Evolutionary conservation across 257 asterid genomes (phyloP).

Genomic region (Forsythia suspensa): DNA sequence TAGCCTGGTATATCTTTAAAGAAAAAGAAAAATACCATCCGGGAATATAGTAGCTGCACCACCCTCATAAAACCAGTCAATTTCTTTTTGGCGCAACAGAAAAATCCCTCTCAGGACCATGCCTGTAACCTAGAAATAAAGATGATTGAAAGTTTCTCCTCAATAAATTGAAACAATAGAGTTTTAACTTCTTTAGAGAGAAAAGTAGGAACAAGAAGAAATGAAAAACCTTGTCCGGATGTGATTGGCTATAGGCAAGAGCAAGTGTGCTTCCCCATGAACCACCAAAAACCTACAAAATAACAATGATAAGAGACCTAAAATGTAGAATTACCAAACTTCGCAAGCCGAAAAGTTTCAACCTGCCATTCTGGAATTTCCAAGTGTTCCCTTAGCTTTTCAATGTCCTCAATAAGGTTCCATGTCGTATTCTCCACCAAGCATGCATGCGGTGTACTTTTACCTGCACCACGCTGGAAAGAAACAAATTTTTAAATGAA

Average conservation of each 20-base stretch:
- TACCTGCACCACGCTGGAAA: conserved; percentile 87
- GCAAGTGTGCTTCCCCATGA: conserved; percentile 99
- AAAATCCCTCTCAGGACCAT: conserved; percentile 89
- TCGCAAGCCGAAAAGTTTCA: conserved; percentile 1
- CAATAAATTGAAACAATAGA: conserved; percentile 2
- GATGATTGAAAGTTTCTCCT: not conserved
- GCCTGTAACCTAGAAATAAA: conserved; percentile 73
- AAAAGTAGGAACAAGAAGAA: conserved; percentile 19
- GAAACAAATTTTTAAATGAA: conserved; percentile 20
- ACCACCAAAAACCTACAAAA: conserved; percentile 92
- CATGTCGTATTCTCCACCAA: conserved; percentile 88
- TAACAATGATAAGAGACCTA: conserved; percentile 26
- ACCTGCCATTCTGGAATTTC: conserved; percentile 96
- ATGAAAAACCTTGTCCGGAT: conserved; percentile 77
- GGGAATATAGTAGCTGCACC: conserved; percentile 98
- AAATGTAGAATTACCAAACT: conserved; percentile 17
- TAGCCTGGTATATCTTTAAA: not conserved
- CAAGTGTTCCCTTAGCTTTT: conserved; percentile 77
- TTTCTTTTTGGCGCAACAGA: conserved; percentile 91
- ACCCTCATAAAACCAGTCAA: conserved; percentile 98
- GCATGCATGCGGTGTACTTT: conserved; percentile 94
- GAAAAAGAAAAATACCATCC: conserved; percentile 55
- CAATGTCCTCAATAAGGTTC: conserved; percentile 89
- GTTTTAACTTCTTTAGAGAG: conserved; percentile 1
- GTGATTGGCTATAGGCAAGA: conserved; percentile 83